Evolutionary conservation across 2,329 filamentous ascomycete genomes (phyloP).

Genomic region (Fusarium humuli): DNA sequence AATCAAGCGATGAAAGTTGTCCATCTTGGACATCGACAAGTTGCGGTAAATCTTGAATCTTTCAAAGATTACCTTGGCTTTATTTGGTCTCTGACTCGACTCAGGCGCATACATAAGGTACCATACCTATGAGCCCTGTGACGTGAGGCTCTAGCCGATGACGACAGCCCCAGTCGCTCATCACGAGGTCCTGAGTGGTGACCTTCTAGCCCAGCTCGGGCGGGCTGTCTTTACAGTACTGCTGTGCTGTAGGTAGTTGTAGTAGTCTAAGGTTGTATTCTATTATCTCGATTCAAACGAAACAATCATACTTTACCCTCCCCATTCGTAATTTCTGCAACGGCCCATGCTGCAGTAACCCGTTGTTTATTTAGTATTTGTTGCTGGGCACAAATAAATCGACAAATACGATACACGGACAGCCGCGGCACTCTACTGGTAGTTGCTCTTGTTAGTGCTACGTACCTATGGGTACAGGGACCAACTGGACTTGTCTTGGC

Average conservation of each 20-base stretch:
- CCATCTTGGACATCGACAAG: slow-evolving; percentile 2
- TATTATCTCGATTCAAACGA: slow-evolving; percentile 4
- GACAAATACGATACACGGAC: slow-evolving; percentile 24
- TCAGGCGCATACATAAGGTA: slow-evolving; percentile 16
- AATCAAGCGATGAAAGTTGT: slow-evolving; percentile 7
- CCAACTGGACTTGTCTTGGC: slow-evolving; percentile 3
- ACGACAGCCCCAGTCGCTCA: slow-evolving; percentile 42
- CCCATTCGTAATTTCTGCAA: slow-evolving; percentile 9
- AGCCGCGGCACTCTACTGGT: slow-evolving; percentile 8
- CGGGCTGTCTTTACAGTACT: slow-evolving; percentile 30
- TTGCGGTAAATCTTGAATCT: slow-evolving; percentile 8
- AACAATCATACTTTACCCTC: slow-evolving; percentile 6
- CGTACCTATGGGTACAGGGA: neutral
- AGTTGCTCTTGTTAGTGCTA: slow-evolving; percentile 20
- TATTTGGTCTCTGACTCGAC: slow-evolving; percentile 15
- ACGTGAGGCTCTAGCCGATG: slow-evolving; percentile 47
- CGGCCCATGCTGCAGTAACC: slow-evolving; percentile 27
- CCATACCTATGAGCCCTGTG: slow-evolving; percentile 32
- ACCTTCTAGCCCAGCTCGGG: slow-evolving; percentile 22
- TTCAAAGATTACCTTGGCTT: slow-evolving; percentile 3
- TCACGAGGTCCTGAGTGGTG: slow-evolving; percentile 45
- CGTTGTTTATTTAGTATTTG: slow-evolving; percentile 4
- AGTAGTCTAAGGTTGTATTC: neutral
- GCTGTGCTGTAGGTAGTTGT: neutral
- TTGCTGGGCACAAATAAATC: slow-evolving; percentile 22